Evolutionary conservation across 2,329 filamentous ascomycete genomes (phyloP), one percentile per base, ranked within the genome.

Genomic region (Rosellinia necatrix): DNA sequence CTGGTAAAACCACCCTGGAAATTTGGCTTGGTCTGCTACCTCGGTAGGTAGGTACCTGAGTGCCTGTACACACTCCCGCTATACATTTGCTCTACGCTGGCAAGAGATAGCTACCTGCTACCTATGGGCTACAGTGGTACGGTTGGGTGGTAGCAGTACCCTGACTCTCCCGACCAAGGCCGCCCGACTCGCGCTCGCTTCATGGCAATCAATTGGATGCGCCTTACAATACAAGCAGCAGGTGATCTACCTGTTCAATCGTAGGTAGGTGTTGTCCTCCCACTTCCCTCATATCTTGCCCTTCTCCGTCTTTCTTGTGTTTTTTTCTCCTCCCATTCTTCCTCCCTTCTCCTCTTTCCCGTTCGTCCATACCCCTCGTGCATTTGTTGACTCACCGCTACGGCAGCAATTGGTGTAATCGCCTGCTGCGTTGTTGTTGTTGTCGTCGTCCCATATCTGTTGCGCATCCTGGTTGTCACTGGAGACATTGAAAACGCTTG

Each of bases 211-310:
- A 53, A 57, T 57, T 58, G 54, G 50, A 54, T 40, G 57, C 50
- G 41, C 47, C 34, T 58, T n/a, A n/a, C n/a, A n/a, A n/a, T n/a
- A n/a, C n/a, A n/a, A 44, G 46, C 50, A 57, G 50, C 40, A 58
- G 65, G 64, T 66, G 64, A 65, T 67, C 64, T 63, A 59, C 42
- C 19, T 49, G 38, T 30, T 59, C 44, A 51, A 60, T 66, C 56
- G 57, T 59, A 38, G 51, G 55, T 58, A n/a, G 57, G 64, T 65
- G 60, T 58, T 63, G 56, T 66, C 50, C 56, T 64, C 57, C 56
- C 61, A 59, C 61, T 64, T 62, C 47, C 60, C 67, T 65, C 61
- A 69, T 66, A 65, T 66, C 66, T 67, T 63, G 65, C 65, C 60
- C 64, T 64, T 59, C 52, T 65, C 60, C 62, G 54, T 61, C 59